Percentiles rank a stretch among this genome's conserved stretches.
Conservation (phyloP, 2,329 filamentous ascomycete genomes). For the Xylaria sp. region DNA sequence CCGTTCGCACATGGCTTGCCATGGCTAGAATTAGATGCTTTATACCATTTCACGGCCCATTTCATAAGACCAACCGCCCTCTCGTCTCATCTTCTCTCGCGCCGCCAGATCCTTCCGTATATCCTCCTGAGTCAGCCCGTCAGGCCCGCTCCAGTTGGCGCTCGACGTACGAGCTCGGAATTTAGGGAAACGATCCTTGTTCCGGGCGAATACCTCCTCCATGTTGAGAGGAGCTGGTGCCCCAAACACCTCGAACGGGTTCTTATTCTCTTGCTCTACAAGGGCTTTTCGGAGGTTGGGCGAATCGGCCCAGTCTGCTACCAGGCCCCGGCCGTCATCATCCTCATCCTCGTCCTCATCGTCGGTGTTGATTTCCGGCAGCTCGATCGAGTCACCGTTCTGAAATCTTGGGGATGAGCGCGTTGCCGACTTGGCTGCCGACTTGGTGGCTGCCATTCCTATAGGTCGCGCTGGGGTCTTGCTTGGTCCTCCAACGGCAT, state of each 20-base stretch:
- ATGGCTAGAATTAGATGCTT: slow-evolving; percentile 19
- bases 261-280: slow-evolving; percentile 82
- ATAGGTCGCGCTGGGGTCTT: slow-evolving; percentile 75
- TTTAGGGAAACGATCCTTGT: slow-evolving; percentile 84
- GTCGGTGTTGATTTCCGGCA: slow-evolving; percentile 96
- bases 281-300: slow-evolving; percentile 82
- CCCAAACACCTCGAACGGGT: slow-evolving; percentile 88
- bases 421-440: slow-evolving; percentile 67
- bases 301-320: slow-evolving; percentile 88
- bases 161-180: slow-evolving; percentile 93
- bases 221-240: slow-evolving; percentile 88
- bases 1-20: not conserved
- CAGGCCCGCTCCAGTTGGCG: slow-evolving; percentile 89
- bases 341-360: slow-evolving; percentile 85
- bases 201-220: slow-evolving; percentile 95
- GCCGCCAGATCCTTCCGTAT: slow-evolving; percentile 75
- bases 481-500: slow-evolving; percentile 63
- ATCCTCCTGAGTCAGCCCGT: slow-evolving; percentile 79
- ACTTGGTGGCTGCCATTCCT: slow-evolving; percentile 60
- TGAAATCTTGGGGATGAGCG: slow-evolving; percentile 85
- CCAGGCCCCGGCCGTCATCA: slow-evolving; percentile 69
- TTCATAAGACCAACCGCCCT: slow-evolving; percentile 76
- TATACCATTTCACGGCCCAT: slow-evolving; percentile 49
- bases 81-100: slow-evolving; percentile 72
- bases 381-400: slow-evolving; percentile 87